Base-by-base conservation (phyloP, 306 rosid genomes). In the Vicia villosa region DNA sequence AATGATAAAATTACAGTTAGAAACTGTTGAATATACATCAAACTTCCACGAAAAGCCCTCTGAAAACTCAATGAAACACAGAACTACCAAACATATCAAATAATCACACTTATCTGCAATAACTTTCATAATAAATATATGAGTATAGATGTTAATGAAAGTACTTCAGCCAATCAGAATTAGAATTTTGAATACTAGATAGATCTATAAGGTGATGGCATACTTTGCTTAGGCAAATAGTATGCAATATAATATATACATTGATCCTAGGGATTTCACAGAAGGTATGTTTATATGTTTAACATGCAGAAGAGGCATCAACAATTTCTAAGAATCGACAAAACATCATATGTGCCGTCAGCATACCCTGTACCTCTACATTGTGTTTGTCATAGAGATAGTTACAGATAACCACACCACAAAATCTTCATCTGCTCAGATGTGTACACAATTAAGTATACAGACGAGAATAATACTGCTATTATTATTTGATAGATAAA, bases 31-130 rank as follows among this genome's bases (percentile, higher is more conserved):
- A 37, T 51, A 9, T 19, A 60, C 49, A 40, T 38, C 74, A 50
- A 50, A 51, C 21, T 66, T 24, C 30, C n/a, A 50, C 12, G 9
- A 59, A 50, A 26, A 12, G 17, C 45, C 49, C 52, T 4, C 26
- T 20, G 58, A 69, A 61, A 68, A 43, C 76, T 52, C 72, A 54
- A 60, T 41, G 7, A 60, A 59, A 37, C 4, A 21, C 43, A 52
- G 13, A 57, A 51, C 62, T 9, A 52, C 63, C 54, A 73, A 51
- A 15, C 54, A 50, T 38, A 28, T 49, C 54, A 73, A 51, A 46
- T 41, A 49, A 16, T 61, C 70, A 28, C 69, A 22, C 34, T 38
- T 15, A 34, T 41, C 60, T 52, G 68, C 51, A 26, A 57, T 30
- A 10, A 7, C 12, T 10, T 24, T 3, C 32, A 52, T 52, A 3